A percentile compares a stretch with the other conserved stretches of the same genome.
Evolutionary conservation across 768 basidiomycete species (phyloP).

Genomic region (Leccinum truebloodii): DNA sequence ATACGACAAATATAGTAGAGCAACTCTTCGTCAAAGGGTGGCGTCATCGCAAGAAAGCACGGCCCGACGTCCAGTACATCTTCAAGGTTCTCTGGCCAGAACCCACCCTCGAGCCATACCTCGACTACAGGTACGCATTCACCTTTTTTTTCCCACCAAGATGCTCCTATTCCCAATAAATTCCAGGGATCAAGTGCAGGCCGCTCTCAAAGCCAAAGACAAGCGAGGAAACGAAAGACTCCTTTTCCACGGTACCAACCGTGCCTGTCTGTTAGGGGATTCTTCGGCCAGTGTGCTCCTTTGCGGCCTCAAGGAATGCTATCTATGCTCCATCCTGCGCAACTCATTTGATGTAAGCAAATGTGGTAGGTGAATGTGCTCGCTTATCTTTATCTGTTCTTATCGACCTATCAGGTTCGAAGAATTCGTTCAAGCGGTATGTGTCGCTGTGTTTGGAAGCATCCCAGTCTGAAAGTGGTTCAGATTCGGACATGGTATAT

Average conservation of each 20-base stretch:
- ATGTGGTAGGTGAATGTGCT: constrained; percentile 47
- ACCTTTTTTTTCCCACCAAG: constrained; percentile 21
- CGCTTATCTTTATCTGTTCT: constrained; percentile 6
- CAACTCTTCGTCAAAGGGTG: constrained; percentile 53
- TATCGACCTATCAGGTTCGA: constrained; percentile 41
- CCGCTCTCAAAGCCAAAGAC: constrained; percentile 25
- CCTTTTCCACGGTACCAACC: constrained; percentile 69
- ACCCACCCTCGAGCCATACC: constrained; percentile 44
- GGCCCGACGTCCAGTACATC: constrained; percentile 48
- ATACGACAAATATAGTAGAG: constrained; percentile 40
- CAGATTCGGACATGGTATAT: constrained; percentile 72
- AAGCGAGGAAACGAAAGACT: constrained; percentile 53
- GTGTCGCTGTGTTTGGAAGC: neutral
- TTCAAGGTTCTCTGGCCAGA: constrained; percentile 54
- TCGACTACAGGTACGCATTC: constrained; percentile 44
- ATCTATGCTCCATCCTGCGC: constrained; percentile 56
- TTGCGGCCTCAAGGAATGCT: constrained; percentile 52
- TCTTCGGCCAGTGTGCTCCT: constrained; percentile 44
- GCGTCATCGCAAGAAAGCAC: constrained; percentile 54
- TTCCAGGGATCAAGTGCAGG: constrained; percentile 30
- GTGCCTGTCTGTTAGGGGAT: constrained; percentile 59
- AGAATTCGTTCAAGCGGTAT: constrained; percentile 56
- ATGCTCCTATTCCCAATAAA: constrained; percentile 9
- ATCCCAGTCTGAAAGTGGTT: neutral
- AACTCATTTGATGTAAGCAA: constrained; percentile 59